Base-by-base conservation (phyloP, 768 basidiomycete genomes). In the Exsudoporus frostii region DNA sequence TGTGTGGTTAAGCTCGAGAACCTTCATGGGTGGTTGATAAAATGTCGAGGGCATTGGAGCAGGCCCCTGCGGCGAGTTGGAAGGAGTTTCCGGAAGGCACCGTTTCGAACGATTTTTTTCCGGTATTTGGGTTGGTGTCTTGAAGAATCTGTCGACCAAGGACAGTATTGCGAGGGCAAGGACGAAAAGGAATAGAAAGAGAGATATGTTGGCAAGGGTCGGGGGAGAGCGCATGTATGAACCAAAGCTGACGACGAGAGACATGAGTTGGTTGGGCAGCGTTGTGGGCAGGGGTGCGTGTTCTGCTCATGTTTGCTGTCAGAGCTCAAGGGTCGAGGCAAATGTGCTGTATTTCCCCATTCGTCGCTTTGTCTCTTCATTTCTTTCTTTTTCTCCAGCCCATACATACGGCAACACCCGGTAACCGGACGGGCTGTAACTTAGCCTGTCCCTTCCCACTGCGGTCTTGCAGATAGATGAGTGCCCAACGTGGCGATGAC, bases 401-500 rank as follows among this genome's bases (percentile, higher is more conserved):
- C 29, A 22, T 9, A 9, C 52, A 30, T 41, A 14, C 53, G 29
- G 54, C 25, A 29, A 34, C 25, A 22, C 14, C 42, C 30, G 32
- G 22, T 10, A 14, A 34, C 15, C 15, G 33, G 33, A 15, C 15
- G 14, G 32, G 32, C 33, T 34, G 4, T 15, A 4, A 20, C 1
- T 11, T 11, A 30, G 29, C n/a, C n/a, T n/a, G n/a, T 14, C 32
- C 30, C 15, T 39, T 58, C 57, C 45, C 56, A 53, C 53, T 47
- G 45, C 46, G 13, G 43, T 50, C 48, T 33, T 22, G 45, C 15
- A 0, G 11, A 33, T 30, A 53, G 48, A 65, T 67, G 59, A 70
- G 65, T 62, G 62, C 53, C 41, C 69, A 73, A 70, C 76, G 75
- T 55, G 85, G 86, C 39, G 89, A 94, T 75, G 90, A 90, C 75